phyloP scores from a whole-genome alignment of 2,329 filamentous ascomycete genomes.

The Septoria petroselini region DNA sequence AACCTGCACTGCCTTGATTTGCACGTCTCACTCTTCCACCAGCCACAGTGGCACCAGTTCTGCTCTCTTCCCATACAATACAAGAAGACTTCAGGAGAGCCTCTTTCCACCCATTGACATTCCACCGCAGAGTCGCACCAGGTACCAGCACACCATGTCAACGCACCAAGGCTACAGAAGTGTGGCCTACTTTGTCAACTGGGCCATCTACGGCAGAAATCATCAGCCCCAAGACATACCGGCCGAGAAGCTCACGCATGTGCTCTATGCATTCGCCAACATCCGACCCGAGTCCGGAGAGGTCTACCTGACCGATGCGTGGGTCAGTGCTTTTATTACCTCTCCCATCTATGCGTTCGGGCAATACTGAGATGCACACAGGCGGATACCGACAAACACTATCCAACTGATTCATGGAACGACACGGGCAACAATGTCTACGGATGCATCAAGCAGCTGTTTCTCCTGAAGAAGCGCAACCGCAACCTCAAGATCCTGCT shows the following conservation, averaged over 20 bases:
- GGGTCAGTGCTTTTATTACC: no score
- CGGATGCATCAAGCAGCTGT: slow-evolving; percentile 75
- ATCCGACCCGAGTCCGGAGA: slow-evolving; percentile 74
- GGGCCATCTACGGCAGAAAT: slow-evolving; percentile 51
- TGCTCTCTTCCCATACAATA: slow-evolving; percentile 11
- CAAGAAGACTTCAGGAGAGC: slow-evolving; percentile 4
- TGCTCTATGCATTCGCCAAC: slow-evolving; percentile 91
- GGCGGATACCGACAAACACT: slow-evolving; percentile 67
- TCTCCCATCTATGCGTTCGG: background rate
- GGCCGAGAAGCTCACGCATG: slow-evolving; percentile 75
- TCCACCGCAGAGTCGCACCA: background rate
- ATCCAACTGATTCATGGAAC: slow-evolving; percentile 63
- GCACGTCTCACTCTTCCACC: slow-evolving; percentile 12
- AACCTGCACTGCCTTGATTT: slow-evolving; percentile 26
- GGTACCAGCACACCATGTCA: slow-evolving; percentile 17
- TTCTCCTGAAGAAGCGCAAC: slow-evolving; percentile 70
- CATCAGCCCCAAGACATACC: slow-evolving; percentile 83
- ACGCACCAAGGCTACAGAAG: slow-evolving; percentile 32
- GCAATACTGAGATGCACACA: no score
- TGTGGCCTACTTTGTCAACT: slow-evolving; percentile 39
- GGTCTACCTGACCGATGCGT: slow-evolving; percentile 68
- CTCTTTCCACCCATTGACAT: slow-evolving; percentile 2
- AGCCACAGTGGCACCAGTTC: slow-evolving; percentile 14
- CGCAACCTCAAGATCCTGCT: slow-evolving; percentile 75
- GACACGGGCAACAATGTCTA: slow-evolving; percentile 68